Evolutionary conservation across 257 asterid genomes (phyloP).

Genomic region (Ocimum tenuiflorum): DNA sequence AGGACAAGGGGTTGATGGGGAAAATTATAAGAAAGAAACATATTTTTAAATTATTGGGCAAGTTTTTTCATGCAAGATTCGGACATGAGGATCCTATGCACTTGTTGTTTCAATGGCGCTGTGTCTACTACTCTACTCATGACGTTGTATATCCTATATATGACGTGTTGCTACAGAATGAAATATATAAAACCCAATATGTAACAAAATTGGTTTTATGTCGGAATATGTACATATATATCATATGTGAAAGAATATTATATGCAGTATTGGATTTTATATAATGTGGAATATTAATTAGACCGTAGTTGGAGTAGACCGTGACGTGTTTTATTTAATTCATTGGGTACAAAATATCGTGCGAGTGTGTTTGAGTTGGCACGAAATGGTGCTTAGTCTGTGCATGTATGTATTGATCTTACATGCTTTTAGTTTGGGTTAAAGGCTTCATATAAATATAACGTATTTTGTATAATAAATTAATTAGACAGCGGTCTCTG

Average conservation of each 20-base stretch:
- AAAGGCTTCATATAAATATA: too few relatives aligned
- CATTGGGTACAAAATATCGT: too few relatives aligned
- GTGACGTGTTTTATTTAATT: too few relatives aligned
- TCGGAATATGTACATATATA: not conserved
- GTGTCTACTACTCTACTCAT: too few relatives aligned
- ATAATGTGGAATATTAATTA: not conserved
- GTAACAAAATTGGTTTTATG: not conserved
- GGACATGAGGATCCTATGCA: not conserved
- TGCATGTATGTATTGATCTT: too few relatives aligned
- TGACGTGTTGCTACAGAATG: not conserved
- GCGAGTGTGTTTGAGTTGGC: too few relatives aligned
- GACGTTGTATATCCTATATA: not conserved
- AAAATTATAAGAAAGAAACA: not conserved
- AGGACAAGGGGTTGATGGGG: slow-evolving; percentile 64
- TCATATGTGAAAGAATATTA: not conserved
- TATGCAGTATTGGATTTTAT: not conserved
- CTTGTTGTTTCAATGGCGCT: not conserved
- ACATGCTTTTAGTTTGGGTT: too few relatives aligned
- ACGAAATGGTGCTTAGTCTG: too few relatives aligned
- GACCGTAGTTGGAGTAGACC: not conserved
- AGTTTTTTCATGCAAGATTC: not conserved
- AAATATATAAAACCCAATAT: not conserved
- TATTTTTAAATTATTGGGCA: not conserved
- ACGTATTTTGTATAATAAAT: too few relatives aligned
- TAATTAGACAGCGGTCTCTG: too few relatives aligned